Evolutionary conservation across 176 grass and related monocot genomes (phyloP).

Genomic region (Olyra latifolia): DNA sequence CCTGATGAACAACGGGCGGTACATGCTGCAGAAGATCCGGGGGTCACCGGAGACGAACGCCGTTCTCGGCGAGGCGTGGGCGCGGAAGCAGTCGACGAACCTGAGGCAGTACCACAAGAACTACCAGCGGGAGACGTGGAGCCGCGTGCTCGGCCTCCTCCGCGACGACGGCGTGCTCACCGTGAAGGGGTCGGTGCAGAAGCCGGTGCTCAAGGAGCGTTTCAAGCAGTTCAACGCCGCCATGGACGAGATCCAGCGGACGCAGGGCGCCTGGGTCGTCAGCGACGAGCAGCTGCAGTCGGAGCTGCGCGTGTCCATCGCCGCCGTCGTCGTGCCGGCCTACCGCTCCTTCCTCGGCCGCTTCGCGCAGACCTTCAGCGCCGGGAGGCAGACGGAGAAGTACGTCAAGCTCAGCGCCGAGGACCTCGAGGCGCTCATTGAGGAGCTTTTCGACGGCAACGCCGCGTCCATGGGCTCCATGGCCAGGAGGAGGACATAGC

Average conservation of each 20-base stretch:
- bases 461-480: conserved; percentile 65
- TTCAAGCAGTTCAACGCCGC: conserved; percentile 87
- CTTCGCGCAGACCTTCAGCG: conserved; percentile 61
- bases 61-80: conserved; percentile 73
- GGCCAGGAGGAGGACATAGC: conserved; percentile 51
- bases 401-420: conserved; percentile 80
- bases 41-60: conserved; percentile 64
- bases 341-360: conserved; percentile 83
- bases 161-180: conserved; percentile 72
- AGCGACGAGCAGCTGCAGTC: conserved; percentile 89
- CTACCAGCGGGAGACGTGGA: conserved; percentile 98
- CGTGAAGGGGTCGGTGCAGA: conserved; percentile 69
- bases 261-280: conserved; percentile 78
- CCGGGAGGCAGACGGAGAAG: conserved; percentile 84
- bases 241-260: conserved; percentile 85
- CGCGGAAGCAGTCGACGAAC: conserved; percentile 60
- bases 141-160: conserved; percentile 58
- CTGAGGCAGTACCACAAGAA: conserved; percentile 93
- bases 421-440: conserved; percentile 71
- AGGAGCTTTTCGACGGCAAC: conserved; percentile 84
- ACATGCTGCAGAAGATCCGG: conserved; percentile 88
- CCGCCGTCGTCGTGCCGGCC: conserved; percentile 75
- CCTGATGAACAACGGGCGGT: conserved; percentile 98
- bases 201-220: conserved; percentile 79
- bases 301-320: conserved; percentile 86